Conservation (phyloP, 2,329 filamentous ascomycete species). For the Trematosphaeria pertusa region DNA sequence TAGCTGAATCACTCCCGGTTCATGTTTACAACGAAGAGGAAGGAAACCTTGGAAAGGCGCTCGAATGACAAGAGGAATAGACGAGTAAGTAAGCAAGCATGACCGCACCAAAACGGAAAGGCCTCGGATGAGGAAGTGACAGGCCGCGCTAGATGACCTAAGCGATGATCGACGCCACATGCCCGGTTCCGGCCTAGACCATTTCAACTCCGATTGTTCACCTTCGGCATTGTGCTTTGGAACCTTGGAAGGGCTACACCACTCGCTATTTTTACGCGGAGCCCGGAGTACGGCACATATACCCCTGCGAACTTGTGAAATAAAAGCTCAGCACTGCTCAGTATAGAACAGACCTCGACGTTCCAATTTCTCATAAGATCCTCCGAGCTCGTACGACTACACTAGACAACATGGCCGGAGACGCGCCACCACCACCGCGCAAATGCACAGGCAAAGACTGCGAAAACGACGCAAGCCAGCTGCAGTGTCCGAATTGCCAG, state of each 20-base stretch:
- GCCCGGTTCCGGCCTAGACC: slow-evolving; percentile 18
- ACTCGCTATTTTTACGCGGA: slow-evolving; percentile 26
- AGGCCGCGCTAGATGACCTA: slow-evolving; percentile 23
- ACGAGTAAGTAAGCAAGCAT: slow-evolving; percentile 13
- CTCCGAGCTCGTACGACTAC: too few species aligned
- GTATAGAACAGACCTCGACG: too few species aligned
- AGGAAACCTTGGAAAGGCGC: not conserved
- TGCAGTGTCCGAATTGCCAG: slow-evolving; percentile 95
- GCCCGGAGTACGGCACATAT: slow-evolving; percentile 17
- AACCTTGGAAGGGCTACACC: slow-evolving; percentile 12
- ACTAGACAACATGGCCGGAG: slow-evolving; percentile 36
- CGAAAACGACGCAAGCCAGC: slow-evolving; percentile 79
- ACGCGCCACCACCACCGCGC: slow-evolving; percentile 57
- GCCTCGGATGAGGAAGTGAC: slow-evolving; percentile 2
- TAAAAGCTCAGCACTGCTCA: too few species aligned
- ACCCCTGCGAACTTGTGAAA: too few species aligned
- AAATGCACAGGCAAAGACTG: slow-evolving; percentile 86
- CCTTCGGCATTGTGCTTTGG: slow-evolving; percentile 20
- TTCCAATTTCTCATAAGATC: too few species aligned
- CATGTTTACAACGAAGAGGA: not conserved
- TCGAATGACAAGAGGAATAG: slow-evolving; percentile 1
- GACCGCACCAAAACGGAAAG: slow-evolving; percentile 24
- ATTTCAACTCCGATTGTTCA: slow-evolving; percentile 15
- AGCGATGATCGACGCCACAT: slow-evolving; percentile 22
- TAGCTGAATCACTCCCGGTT: too few species aligned